Evolutionary conservation across 202 grass and related monocot species (phyloP).

Genomic region (Dendrocalamus latiflorus): DNA sequence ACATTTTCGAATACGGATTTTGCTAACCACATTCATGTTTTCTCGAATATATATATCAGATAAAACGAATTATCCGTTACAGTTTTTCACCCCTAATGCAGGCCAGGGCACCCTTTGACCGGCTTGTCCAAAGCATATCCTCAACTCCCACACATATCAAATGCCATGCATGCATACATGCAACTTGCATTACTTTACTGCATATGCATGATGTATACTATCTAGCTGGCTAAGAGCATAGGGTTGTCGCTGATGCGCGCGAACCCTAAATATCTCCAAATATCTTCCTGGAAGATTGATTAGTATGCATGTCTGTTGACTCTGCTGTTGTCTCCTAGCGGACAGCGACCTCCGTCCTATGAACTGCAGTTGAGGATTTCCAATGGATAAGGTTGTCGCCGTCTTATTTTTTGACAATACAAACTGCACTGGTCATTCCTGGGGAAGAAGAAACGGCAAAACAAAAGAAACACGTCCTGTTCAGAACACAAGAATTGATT

Average conservation of each 20-base stretch:
- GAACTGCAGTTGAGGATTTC: slow-evolving; percentile 15
- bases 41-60: too few relatives aligned
- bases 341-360: neutral
- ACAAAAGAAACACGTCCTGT: too few relatives aligned
- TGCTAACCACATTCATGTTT: too few relatives aligned
- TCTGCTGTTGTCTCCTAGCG: neutral
- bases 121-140: slow-evolving; percentile 25
- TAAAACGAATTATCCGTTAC: too few relatives aligned
- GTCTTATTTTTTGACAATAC: too few relatives aligned
- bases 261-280: slow-evolving; percentile 6
- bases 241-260: neutral
- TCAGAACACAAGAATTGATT: too few relatives aligned
- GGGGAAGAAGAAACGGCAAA: too few relatives aligned
- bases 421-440: too few relatives aligned
- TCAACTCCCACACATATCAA: neutral
- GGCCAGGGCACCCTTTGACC: slow-evolving; percentile 8
- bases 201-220: neutral
- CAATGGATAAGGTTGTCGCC: slow-evolving; percentile 20
- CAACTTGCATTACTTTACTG: slow-evolving; percentile 28
- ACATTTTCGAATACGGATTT: too few relatives aligned
- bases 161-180: neutral
- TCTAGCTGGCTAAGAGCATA: neutral
- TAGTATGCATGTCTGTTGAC: neutral
- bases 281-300: neutral
- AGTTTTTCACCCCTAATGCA: too few relatives aligned